Evolutionary conservation across 805 yeast genomes (phyloP).

Genomic region (Candida cerambycidarum): DNA sequence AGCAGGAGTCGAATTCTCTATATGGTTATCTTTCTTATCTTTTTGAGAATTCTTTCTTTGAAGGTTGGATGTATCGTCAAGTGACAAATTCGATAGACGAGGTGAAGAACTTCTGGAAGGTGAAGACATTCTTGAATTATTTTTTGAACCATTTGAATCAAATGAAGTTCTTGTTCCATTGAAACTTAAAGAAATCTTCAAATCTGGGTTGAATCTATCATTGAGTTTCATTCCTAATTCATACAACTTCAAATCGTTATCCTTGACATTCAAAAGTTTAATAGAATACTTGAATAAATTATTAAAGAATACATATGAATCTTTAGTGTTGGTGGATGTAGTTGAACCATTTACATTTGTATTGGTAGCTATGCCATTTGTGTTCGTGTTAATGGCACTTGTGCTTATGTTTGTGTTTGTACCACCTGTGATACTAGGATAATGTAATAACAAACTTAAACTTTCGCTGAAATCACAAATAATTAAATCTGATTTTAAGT

Average conservation of each 20-base stretch:
- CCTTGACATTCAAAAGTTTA: conserved; percentile 30
- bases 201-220: conserved; percentile 36
- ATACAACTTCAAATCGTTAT: conserved; percentile 38
- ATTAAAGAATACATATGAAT: conserved; percentile 20
- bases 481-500: conserved; percentile 43
- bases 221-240: conserved; percentile 43
- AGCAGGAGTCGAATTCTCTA: background rate
- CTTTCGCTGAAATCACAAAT: conserved; percentile 54
- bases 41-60: background rate
- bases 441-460: conserved; percentile 48
- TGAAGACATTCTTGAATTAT: conserved; percentile 10
- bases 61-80: background rate
- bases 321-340: background rate
- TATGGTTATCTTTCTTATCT: background rate
- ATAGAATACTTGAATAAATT: conserved; percentile 34
- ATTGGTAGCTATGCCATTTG: conserved; percentile 5
- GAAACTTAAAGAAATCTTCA: conserved; percentile 29
- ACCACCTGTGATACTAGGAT: conserved; percentile 31
- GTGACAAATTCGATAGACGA: background rate
- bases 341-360: conserved; percentile 13
- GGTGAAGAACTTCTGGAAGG: conserved; percentile 12
- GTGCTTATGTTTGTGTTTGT: no score
- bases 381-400: no score
- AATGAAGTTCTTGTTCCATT: conserved; percentile 22
- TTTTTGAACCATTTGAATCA: conserved; percentile 17